A percentile compares a stretch with the other conserved stretches of the same genome.
Conservation (phyloP, 2,329 filamentous ascomycete species). For the Colletotrichum orbiculare region DNA sequence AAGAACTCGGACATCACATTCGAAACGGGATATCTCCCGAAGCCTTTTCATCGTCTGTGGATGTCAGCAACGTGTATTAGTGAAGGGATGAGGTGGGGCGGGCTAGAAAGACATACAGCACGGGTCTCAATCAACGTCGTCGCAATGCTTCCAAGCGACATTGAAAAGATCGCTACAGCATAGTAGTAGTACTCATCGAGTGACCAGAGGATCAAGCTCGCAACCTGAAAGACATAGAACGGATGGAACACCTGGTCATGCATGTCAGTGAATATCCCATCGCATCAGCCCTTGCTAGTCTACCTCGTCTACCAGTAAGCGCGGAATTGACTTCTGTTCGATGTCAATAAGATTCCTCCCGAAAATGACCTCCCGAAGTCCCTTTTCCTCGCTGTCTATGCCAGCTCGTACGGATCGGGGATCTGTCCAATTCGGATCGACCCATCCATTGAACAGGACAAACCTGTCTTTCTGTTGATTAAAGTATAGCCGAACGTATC, state of each 20-base stretch:
- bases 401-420: slow-evolving; percentile 80
- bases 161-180: slow-evolving; percentile 91
- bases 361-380: slow-evolving; percentile 85
- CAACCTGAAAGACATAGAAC: slow-evolving; percentile 98
- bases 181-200: slow-evolving; percentile 98
- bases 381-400: slow-evolving; percentile 89
- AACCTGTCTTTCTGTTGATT: slow-evolving; percentile 93
- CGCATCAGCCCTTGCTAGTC: slow-evolving; percentile 18
- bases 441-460: slow-evolving; percentile 88
- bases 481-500: slow-evolving; percentile 93
- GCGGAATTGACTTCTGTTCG: slow-evolving; percentile 84
- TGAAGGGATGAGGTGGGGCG: neutral
- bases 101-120: slow-evolving; percentile 63
- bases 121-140: slow-evolving; percentile 91
- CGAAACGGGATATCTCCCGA: slow-evolving; percentile 91
- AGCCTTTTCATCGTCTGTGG: slow-evolving; percentile 85
- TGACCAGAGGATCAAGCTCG: slow-evolving; percentile 94
- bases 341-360: slow-evolving; percentile 93
- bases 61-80: slow-evolving; percentile 19
- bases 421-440: slow-evolving; percentile 89
- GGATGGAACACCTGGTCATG: slow-evolving; percentile 84
- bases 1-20: slow-evolving; percentile 93
- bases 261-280: slow-evolving; percentile 39
- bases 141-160: slow-evolving; percentile 91
- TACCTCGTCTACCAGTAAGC: slow-evolving; percentile 90